Conservation (phyloP, 164 flowering plant genomes). For the Piper betle region DNA sequence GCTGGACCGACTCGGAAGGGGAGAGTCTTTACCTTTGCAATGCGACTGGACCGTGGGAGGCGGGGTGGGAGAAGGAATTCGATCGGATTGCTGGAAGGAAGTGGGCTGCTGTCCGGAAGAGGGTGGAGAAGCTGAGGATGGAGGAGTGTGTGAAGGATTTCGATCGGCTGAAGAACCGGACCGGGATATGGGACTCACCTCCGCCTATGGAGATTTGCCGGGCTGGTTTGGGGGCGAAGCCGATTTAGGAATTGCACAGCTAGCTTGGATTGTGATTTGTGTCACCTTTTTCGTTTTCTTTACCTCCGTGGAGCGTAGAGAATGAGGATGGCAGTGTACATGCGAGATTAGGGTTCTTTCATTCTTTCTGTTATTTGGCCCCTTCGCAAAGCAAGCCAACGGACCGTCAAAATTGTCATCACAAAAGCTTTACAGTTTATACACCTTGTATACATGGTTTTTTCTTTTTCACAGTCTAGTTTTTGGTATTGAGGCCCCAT, state of each 20-base stretch:
- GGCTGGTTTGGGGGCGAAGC: background rate
- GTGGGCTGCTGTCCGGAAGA: conserved; percentile 31
- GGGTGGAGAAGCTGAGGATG: conserved; percentile 21
- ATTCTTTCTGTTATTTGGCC: too few relatives aligned
- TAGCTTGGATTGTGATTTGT: too few relatives aligned
- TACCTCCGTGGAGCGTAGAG: background rate
- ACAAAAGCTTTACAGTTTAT: too few relatives aligned
- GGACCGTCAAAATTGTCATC: too few relatives aligned
- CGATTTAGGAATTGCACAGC: background rate
- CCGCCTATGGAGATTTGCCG: conserved; percentile 42
- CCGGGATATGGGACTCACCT: conserved; percentile 58
- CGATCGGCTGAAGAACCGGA: conserved; percentile 32
- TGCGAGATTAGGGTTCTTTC: too few relatives aligned
- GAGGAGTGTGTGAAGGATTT: conserved; percentile 45
- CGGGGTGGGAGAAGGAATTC: conserved; percentile 63
- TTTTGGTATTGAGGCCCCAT: too few relatives aligned
- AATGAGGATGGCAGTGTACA: too few relatives aligned
- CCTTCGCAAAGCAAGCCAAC: too few relatives aligned
- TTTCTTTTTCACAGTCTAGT: too few relatives aligned
- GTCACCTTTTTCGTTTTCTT: too few relatives aligned
- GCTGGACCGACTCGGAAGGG: conserved; percentile 71
- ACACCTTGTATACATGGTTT: too few relatives aligned
- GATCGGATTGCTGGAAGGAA: conserved; percentile 44
- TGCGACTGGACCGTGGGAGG: conserved; percentile 63
- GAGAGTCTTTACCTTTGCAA: conserved; percentile 59